A percentile compares a stretch with the other conserved stretches of the same genome.
Conservation (phyloP, 2,329 filamentous ascomycete species). For the Canariomyces notabilis region DNA sequence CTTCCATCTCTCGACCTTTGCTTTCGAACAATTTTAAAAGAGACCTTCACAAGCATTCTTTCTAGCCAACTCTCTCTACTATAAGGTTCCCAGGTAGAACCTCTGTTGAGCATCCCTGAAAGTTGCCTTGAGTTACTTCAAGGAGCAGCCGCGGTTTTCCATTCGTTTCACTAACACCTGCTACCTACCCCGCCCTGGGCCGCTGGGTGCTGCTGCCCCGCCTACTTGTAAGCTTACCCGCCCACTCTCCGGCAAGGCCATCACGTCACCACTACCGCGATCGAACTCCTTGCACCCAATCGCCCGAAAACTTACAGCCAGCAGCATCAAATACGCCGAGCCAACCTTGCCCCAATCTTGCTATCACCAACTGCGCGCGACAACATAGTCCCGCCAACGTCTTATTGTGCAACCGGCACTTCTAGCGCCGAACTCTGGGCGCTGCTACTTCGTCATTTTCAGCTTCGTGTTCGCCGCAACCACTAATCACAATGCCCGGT, state of each 20-base stretch:
- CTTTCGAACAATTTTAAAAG: no score
- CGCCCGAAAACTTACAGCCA: not conserved
- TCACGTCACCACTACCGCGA: not conserved
- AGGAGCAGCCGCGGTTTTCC: not conserved
- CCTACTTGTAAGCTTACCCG: not conserved
- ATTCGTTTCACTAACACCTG: not conserved
- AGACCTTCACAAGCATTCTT: no score
- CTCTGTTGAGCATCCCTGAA: no score
- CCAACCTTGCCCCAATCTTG: not conserved
- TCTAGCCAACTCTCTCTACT: no score
- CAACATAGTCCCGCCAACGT: not conserved
- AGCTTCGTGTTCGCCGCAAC: not conserved
- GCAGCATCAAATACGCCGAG: not conserved
- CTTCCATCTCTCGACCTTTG: no score
- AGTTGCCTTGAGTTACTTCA: no score
- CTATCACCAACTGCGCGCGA: not conserved
- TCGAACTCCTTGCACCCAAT: no score
- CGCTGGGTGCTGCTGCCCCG: not conserved
- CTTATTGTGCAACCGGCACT: not conserved
- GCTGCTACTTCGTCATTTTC: not conserved
- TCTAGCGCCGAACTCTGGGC: not conserved
- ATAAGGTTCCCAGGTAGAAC: no score
- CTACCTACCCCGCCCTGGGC: not conserved
- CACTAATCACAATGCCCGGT: constrained; percentile 19
- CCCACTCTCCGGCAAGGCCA: not conserved